Conservation (phyloP, 2,329 filamentous ascomycete genomes). For the Cladophialophora chaetospira region DNA sequence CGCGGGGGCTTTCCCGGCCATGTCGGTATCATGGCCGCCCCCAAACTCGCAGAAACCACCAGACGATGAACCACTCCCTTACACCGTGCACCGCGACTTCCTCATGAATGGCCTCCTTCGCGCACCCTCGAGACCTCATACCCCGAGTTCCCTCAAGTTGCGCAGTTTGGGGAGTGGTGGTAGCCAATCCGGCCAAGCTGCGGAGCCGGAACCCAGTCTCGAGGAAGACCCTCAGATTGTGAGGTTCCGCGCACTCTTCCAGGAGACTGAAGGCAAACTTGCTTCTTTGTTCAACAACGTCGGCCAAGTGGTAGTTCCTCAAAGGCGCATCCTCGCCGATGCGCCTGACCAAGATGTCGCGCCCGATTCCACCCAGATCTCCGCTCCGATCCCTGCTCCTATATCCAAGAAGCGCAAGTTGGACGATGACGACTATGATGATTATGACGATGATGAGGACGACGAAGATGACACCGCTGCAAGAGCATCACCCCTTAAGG, state of each 20-base stretch:
- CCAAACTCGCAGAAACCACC: constrained; percentile 57
- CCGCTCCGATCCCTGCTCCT: constrained; percentile 45
- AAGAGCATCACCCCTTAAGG: constrained; percentile 52
- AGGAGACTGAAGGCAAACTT: constrained; percentile 74
- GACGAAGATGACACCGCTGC: constrained; percentile 57
- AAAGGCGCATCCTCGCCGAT: constrained; percentile 54
- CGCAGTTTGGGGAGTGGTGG: constrained; percentile 45
- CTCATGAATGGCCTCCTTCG: constrained; percentile 46
- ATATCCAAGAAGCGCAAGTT: constrained; percentile 72
- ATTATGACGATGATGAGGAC: constrained; percentile 79
- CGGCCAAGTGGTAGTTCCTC: constrained; percentile 34
- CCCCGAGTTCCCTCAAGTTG: constrained; percentile 44
- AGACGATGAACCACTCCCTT: constrained; percentile 66
- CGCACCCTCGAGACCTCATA: constrained; percentile 47
- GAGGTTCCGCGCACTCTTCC: constrained; percentile 76
- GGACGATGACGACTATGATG: constrained; percentile 78
- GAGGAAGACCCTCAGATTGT: constrained; percentile 70
- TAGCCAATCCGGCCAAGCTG: constrained; percentile 49
- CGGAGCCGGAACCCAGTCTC: constrained; percentile 58
- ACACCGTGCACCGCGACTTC: constrained; percentile 34
- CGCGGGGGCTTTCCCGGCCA: constrained; percentile 50
- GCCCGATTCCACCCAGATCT: constrained; percentile 55
- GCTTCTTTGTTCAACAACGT: constrained; percentile 68
- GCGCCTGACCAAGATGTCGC: constrained; percentile 35
- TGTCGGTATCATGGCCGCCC: constrained; percentile 70